A percentile compares a stretch with the other conserved stretches of the same genome.
Conservation (phyloP, 2,329 filamentous ascomycete species). For the Paracoccidioides brasiliensis region DNA sequence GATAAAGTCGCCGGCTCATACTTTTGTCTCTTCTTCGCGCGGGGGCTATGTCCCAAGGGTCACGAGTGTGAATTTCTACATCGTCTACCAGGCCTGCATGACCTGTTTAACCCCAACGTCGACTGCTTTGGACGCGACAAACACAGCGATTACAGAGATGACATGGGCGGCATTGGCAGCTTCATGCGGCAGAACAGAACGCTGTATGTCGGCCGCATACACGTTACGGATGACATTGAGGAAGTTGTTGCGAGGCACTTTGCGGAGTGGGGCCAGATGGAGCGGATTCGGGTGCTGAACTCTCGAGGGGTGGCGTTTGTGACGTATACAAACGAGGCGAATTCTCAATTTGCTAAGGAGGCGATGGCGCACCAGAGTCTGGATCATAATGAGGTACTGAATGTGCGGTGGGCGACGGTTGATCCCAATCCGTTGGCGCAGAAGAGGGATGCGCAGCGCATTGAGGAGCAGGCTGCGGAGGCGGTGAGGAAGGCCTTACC, state of each 20-base stretch:
- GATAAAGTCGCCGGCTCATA: constrained; percentile 67
- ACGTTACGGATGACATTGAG: constrained; percentile 93
- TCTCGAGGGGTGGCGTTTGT: constrained; percentile 85
- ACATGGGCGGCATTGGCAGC: constrained; percentile 92
- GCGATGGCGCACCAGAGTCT: constrained; percentile 91
- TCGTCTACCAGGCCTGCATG: constrained; percentile 70
- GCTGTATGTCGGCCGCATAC: constrained; percentile 83
- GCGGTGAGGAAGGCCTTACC: constrained; percentile 80
- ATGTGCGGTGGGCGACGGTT: constrained; percentile 92
- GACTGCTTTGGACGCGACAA: constrained; percentile 95
- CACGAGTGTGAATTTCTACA: constrained; percentile 92
- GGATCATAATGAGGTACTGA: constrained; percentile 83
- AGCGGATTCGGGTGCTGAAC: constrained; percentile 77
- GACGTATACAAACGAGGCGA: constrained; percentile 83
- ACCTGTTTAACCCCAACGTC: constrained; percentile 84
- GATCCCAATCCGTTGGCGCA: constrained; percentile 94
- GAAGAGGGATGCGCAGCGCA: constrained; percentile 71
- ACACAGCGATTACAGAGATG: constrained; percentile 82
- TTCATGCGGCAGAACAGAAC: constrained; percentile 93
- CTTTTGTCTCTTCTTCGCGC: constrained; percentile 85
- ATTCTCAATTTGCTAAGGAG: constrained; percentile 82
- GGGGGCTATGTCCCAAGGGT: constrained; percentile 71
- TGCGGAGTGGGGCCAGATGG: constrained; percentile 89
- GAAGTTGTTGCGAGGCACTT: constrained; percentile 92
- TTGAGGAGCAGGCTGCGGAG: constrained; percentile 94